Evolutionary conservation across 2,329 filamentous ascomycete genomes (phyloP).

Genomic region (Acrodontium crateriforme): DNA sequence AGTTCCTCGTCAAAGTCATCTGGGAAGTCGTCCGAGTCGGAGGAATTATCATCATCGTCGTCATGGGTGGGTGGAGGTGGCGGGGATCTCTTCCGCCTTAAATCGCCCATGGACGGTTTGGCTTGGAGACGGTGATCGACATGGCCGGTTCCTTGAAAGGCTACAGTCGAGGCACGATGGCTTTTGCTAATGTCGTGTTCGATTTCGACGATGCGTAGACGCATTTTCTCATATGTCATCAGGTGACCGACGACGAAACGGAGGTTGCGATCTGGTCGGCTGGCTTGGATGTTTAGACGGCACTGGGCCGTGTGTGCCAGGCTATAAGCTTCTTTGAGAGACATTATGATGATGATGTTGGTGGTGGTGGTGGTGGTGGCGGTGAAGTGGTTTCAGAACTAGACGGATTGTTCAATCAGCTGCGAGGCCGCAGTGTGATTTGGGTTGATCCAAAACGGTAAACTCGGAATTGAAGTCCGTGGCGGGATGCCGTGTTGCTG

Average conservation of each 20-base stretch:
- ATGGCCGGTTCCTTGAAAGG: conserved; percentile 16
- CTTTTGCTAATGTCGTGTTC: conserved; percentile 18
- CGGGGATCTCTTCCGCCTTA: conserved; percentile 13
- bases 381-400: too few relatives aligned
- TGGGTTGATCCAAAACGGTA: too few relatives aligned
- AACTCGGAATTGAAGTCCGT: too few relatives aligned
- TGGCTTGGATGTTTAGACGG: conserved; percentile 20
- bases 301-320: conserved; percentile 23
- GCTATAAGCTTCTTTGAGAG: conserved; percentile 20
- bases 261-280: conserved; percentile 20
- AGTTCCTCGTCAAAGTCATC: conserved; percentile 16
- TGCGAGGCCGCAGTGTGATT: too few relatives aligned
- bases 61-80: conserved; percentile 9
- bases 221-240: conserved; percentile 21
- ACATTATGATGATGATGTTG: conserved; percentile 15
- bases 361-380: not conserved
- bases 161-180: conserved; percentile 8
- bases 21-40: conserved; percentile 12
- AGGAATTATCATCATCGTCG: conserved; percentile 11
- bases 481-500: too few relatives aligned
- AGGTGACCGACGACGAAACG: conserved; percentile 23
- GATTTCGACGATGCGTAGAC: conserved; percentile 22
- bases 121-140: conserved; percentile 8
- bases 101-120: conserved; percentile 11
- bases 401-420: too few relatives aligned